A percentile compares a stretch with the other conserved stretches of the same genome.
Evolutionary conservation across 331 rosid species (phyloP).

Genomic region (Erythrophleum ivorense): DNA sequence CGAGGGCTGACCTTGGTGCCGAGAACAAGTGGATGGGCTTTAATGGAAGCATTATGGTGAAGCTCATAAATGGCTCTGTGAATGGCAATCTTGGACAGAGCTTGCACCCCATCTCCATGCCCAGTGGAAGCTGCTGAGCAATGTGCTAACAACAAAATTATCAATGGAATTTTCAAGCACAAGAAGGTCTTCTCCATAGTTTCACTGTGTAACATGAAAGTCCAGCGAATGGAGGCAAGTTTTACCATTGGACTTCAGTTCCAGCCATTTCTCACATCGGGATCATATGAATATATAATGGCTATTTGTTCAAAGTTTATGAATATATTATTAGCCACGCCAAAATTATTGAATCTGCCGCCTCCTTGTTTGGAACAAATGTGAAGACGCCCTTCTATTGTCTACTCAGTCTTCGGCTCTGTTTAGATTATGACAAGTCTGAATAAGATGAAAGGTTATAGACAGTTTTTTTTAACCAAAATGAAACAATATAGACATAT

Average conservation of each 20-base stretch:
- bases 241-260: neutral
- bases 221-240: neutral
- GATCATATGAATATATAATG: neutral
- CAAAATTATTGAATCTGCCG: neutral
- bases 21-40: neutral
- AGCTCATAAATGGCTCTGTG: neutral
- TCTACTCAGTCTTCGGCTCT: neutral
- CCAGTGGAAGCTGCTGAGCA: neutral
- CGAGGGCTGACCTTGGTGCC: neutral
- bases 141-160: neutral
- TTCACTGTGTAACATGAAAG: neutral
- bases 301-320: neutral
- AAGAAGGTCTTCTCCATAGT: neutral
- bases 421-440: neutral
- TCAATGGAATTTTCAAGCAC: constrained; percentile 1
- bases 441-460: no score
- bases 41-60: neutral
- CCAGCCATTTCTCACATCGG: neutral
- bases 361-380: neutral
- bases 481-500: neutral
- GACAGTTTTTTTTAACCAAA: neutral
- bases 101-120: neutral
- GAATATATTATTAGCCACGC: neutral
- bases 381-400: neutral
- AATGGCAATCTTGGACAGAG: constrained; percentile 2